phyloP scores from a whole-genome alignment of 139 green algal genomes.

The Micractinium conductrix region DNA sequence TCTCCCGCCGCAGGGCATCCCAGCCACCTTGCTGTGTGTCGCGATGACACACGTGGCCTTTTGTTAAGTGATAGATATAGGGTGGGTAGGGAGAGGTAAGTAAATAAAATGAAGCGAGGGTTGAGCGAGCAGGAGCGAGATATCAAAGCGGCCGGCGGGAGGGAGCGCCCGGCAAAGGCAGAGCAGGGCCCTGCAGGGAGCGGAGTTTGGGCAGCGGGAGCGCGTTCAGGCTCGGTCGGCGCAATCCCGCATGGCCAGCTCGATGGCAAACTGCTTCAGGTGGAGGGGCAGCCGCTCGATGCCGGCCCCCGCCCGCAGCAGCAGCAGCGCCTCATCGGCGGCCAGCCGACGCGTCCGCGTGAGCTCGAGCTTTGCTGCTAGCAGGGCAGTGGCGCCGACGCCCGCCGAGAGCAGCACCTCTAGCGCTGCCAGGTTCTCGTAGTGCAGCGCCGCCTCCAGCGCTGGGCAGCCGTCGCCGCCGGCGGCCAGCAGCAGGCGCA shows the following conservation, averaged over 20 bases:
- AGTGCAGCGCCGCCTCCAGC: background rate
- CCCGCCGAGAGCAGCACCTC: background rate
- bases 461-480: background rate
- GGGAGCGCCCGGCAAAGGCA: too few species aligned
- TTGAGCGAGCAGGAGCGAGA: too few species aligned
- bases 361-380: background rate
- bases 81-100: too few species aligned
- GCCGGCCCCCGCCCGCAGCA: background rate
- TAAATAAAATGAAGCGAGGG: too few species aligned
- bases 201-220: too few species aligned
- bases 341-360: background rate
- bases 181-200: too few species aligned
- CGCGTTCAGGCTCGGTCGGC: too few species aligned
- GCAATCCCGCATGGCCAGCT: background rate
- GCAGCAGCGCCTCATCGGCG: background rate
- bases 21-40: too few species aligned
- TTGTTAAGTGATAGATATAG: too few species aligned
- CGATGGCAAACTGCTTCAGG: background rate
- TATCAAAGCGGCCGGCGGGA: too few species aligned
- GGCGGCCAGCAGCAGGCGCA: background rate
- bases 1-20: too few species aligned
- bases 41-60: too few species aligned
- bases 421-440: background rate
- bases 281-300: background rate
- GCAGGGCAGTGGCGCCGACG: background rate